phyloP scores from a whole-genome alignment of 2,329 filamentous ascomycete genomes.

The Aplosporella prunicola region DNA sequence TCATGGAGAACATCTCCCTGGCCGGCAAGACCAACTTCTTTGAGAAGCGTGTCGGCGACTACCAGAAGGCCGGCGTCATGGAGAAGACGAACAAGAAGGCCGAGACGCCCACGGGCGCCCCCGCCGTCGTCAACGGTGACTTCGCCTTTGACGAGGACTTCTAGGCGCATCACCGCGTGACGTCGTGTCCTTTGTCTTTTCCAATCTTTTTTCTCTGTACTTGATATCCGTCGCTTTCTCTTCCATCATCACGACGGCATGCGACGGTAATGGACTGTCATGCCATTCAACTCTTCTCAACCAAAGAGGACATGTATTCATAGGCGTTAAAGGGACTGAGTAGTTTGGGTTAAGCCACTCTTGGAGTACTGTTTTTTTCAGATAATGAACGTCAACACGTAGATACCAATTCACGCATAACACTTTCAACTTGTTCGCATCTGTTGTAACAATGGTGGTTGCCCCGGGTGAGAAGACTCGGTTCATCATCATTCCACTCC shows the following conservation, averaged over 20 bases:
- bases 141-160: slow-evolving; percentile 97
- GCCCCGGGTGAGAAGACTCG: no score
- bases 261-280: slow-evolving; percentile 1
- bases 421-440: no score
- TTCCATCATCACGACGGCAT: slow-evolving; percentile 11
- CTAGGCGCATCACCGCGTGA: slow-evolving; percentile 46
- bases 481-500: no score
- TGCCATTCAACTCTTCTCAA: slow-evolving; percentile 8
- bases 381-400: slow-evolving; percentile 8
- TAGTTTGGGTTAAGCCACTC: slow-evolving; percentile 1
- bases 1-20: slow-evolving; percentile 99
- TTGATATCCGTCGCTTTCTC: slow-evolving; percentile 18
- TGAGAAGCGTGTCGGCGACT: slow-evolving; percentile 98
- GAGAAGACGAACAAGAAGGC: slow-evolving; percentile 66
- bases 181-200: slow-evolving; percentile 11
- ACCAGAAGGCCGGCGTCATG: slow-evolving; percentile 99
- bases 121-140: slow-evolving; percentile 51
- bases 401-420: slow-evolving; percentile 11
- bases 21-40: slow-evolving; percentile 99
- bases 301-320: slow-evolving; percentile 1
- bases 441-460: no score
- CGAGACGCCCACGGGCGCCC: slow-evolving; percentile 33
- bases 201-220: slow-evolving; percentile 12
- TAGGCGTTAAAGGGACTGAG: slow-evolving; percentile 6
- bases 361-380: slow-evolving; percentile 9